A percentile compares a stretch with the other conserved stretches of the same genome.
Evolutionary conservation across 2,329 filamentous ascomycete genomes (phyloP).

Genomic region (Aspergillus piperis): DNA sequence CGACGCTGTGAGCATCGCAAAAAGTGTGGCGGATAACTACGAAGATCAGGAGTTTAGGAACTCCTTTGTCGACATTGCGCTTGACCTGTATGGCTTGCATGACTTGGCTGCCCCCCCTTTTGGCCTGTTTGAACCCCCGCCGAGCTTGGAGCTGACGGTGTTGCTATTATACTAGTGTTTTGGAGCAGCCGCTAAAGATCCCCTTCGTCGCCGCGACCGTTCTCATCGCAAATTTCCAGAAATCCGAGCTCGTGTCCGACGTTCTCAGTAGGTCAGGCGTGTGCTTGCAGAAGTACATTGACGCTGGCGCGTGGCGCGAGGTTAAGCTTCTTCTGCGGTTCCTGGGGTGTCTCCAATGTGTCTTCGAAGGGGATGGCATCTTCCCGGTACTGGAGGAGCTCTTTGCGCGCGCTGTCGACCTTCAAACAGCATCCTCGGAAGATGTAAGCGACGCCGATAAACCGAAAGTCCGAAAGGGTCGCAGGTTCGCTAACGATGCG

Average conservation of each 20-base stretch:
- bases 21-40: conserved; percentile 76
- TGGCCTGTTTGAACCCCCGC: neutral
- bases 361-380: conserved; percentile 80
- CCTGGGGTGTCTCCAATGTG: conserved; percentile 77
- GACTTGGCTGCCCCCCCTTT: conserved; percentile 4
- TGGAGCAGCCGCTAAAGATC: conserved; percentile 97
- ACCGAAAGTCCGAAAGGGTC: neutral
- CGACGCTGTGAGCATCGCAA: conserved; percentile 73
- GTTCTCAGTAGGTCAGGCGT: conserved; percentile 65
- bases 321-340: conserved; percentile 91
- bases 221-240: conserved; percentile 74
- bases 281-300: conserved; percentile 67
- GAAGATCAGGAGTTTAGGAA: conserved; percentile 78
- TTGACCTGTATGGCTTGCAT: conserved; percentile 64
- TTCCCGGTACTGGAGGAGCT: conserved; percentile 84
- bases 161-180: conserved; percentile 48
- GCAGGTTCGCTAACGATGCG: conserved; percentile 18
- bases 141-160: conserved; percentile 19
- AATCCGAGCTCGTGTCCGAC: conserved; percentile 71
- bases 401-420: conserved; percentile 86
- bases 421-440: conserved; percentile 89
- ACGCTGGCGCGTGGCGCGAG: conserved; percentile 78
- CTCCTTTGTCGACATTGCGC: conserved; percentile 70
- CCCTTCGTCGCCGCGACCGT: conserved; percentile 87
- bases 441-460: conserved; percentile 64